Conservation (phyloP, 2,329 filamentous ascomycete species). For the Apiospora sp. region DNA sequence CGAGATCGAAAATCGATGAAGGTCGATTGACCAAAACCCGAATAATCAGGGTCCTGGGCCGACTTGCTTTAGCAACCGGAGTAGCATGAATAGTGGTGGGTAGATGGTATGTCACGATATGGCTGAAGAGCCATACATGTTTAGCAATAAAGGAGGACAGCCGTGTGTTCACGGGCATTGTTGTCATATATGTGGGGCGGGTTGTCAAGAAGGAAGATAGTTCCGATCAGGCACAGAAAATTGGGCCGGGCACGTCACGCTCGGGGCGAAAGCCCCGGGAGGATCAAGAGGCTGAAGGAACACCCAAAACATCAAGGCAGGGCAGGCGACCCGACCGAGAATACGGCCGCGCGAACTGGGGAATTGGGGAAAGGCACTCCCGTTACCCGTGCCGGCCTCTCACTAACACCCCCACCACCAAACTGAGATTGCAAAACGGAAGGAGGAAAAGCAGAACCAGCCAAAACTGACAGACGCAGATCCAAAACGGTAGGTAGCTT, state of each 20-base stretch:
- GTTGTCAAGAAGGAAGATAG: neutral
- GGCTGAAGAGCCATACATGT: neutral
- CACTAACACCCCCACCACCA: neutral
- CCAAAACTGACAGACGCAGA: neutral
- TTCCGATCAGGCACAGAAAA: slow-evolving; percentile 18
- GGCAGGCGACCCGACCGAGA: neutral
- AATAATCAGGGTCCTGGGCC: neutral
- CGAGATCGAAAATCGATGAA: neutral
- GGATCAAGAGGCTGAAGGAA: neutral
- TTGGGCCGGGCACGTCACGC: slow-evolving; percentile 17
- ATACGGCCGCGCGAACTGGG: slow-evolving; percentile 15
- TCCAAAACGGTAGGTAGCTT: neutral
- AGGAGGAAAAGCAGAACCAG: neutral
- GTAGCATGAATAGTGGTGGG: neutral
- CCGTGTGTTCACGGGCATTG: neutral
- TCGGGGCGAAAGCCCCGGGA: slow-evolving; percentile 11
- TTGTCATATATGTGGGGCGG: slow-evolving; percentile 15
- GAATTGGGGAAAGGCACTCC: slow-evolving; percentile 14
- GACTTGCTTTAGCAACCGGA: neutral
- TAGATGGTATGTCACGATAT: slow-evolving; percentile 6
- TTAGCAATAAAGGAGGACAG: neutral
- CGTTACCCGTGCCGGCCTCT: slow-evolving; percentile 1
- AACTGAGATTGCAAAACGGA: neutral
- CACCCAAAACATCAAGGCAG: slow-evolving; percentile 10
- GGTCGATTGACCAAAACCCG: neutral